A percentile compares a stretch with the other conserved stretches of the same genome.
Evolutionary conservation across 202 grass and related monocot species (phyloP).

Genomic region (Cymbopogon flexuosus): DNA sequence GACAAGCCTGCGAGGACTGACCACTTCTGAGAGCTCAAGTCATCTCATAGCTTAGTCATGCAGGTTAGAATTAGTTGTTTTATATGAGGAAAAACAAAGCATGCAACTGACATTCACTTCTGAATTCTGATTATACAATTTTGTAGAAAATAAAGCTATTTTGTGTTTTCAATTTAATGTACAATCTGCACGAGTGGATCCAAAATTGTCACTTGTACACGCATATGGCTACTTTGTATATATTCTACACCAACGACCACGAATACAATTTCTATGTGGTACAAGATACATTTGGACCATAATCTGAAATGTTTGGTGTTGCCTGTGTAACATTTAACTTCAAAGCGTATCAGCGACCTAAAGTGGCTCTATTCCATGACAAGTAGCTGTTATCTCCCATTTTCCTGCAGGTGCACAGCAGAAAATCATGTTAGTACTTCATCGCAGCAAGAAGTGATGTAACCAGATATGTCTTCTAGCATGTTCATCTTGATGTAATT

Average conservation of each 20-base stretch:
- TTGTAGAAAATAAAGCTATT: slow-evolving; percentile 36
- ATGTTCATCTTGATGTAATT: background rate
- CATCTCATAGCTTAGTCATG: slow-evolving; percentile 9
- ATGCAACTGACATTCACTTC: background rate
- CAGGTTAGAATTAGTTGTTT: slow-evolving; percentile 9
- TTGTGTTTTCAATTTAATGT: slow-evolving; percentile 52
- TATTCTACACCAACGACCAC: background rate
- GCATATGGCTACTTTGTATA: slow-evolving; percentile 27
- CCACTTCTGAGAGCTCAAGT: background rate
- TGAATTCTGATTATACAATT: slow-evolving; percentile 17
- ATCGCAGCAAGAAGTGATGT: background rate
- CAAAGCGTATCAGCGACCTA: slow-evolving; percentile 17
- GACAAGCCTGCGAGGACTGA: background rate
- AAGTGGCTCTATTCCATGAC: slow-evolving; percentile 64
- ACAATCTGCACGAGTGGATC: slow-evolving; percentile 26
- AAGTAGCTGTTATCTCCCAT: slow-evolving; percentile 58
- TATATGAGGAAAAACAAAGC: slow-evolving; percentile 2
- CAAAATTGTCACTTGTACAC: slow-evolving; percentile 17
- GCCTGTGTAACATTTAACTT: slow-evolving; percentile 1
- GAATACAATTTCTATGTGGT: slow-evolving; percentile 33
- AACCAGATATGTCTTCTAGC: background rate
- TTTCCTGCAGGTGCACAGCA: slow-evolving; percentile 40
- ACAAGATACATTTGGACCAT: slow-evolving; percentile 39
- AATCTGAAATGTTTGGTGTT: slow-evolving; percentile 15
- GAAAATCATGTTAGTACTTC: slow-evolving; percentile 6